Evolutionary conservation across 768 basidiomycete genomes (phyloP).

Genomic region (Lactarius sanguifluus): DNA sequence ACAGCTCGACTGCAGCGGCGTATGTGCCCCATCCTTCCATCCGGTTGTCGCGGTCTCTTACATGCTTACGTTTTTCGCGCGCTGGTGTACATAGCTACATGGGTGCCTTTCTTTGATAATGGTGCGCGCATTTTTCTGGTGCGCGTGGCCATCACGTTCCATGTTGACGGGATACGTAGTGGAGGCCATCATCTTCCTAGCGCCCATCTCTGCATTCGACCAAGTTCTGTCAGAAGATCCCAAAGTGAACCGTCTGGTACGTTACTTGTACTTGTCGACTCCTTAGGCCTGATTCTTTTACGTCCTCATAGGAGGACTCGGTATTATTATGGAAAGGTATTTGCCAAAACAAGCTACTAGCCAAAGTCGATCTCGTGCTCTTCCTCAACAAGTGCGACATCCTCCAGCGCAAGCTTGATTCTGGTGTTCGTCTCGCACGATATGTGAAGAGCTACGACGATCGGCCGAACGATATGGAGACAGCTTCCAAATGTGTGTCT

Average conservation of each 20-base stretch:
- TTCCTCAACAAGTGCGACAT: conserved; percentile 86
- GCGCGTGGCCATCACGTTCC: background rate
- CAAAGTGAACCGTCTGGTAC: conserved; percentile 50
- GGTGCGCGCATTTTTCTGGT: conserved; percentile 36
- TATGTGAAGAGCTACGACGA: conserved; percentile 73
- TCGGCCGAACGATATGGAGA: conserved; percentile 67
- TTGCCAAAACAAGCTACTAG: conserved; percentile 68
- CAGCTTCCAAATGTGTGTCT: conserved; percentile 60
- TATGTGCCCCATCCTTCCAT: conserved; percentile 25
- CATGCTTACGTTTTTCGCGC: conserved; percentile 9
- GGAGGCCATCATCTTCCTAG: conserved; percentile 56
- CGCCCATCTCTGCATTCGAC: conserved; percentile 59
- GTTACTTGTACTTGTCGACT: conserved; percentile 23
- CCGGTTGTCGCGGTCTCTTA: conserved; percentile 29
- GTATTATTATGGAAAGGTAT: conserved; percentile 74
- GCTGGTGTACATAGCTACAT: conserved; percentile 40
- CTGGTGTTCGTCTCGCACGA: conserved; percentile 62
- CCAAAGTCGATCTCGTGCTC: conserved; percentile 68
- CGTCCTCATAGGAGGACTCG: conserved; percentile 60
- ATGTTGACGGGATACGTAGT: conserved; percentile 26
- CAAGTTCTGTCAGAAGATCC: conserved; percentile 54
- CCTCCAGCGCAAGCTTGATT: conserved; percentile 59
- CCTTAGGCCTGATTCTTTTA: background rate
- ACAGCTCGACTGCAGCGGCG: conserved; percentile 27
- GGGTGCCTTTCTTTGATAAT: conserved; percentile 58